These are phyloP conservation scores for Ogataea hybrid DNA, from an alignment of 1,139 yeast genomes.

Conservation along the genomic window DNA sequence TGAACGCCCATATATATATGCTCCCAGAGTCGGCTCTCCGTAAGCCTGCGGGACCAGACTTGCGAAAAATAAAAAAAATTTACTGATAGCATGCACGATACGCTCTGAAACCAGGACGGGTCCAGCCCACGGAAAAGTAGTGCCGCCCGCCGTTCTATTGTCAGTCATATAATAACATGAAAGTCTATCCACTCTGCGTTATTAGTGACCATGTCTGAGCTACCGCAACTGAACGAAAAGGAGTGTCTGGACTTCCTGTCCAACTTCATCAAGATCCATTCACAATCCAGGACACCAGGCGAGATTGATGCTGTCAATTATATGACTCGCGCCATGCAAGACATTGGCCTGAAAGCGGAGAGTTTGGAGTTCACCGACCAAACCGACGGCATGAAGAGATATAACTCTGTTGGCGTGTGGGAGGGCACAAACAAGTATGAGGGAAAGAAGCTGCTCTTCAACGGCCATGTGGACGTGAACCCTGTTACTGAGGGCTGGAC, in stretches of 20 bases:
- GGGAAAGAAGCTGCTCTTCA: too few relatives aligned
- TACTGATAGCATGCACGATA: neutral
- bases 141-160: neutral
- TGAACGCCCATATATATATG: neutral
- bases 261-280: slow-evolving; percentile 30
- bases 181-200: neutral
- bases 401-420: too few relatives aligned
- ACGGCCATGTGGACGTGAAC: too few relatives aligned
- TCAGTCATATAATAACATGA: too few relatives aligned
- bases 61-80: neutral
- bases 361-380: too few relatives aligned
- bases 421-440: too few relatives aligned
- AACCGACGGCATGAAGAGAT: too few relatives aligned
- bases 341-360: too few relatives aligned
- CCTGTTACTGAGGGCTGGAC: too few relatives aligned
- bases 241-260: slow-evolving; percentile 29
- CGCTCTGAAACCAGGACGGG: neutral
- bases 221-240: slow-evolving; percentile 26
- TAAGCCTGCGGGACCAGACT: neutral
- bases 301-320: slow-evolving; percentile 30
- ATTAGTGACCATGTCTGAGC: slow-evolving; percentile 3
- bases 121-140: neutral
- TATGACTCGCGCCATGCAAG: too few relatives aligned
- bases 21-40: neutral
- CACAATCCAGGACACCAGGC: slow-evolving; percentile 28